Conservation (phyloP, 805 yeast species). For the Saccharomycopsis sp. region DNA sequence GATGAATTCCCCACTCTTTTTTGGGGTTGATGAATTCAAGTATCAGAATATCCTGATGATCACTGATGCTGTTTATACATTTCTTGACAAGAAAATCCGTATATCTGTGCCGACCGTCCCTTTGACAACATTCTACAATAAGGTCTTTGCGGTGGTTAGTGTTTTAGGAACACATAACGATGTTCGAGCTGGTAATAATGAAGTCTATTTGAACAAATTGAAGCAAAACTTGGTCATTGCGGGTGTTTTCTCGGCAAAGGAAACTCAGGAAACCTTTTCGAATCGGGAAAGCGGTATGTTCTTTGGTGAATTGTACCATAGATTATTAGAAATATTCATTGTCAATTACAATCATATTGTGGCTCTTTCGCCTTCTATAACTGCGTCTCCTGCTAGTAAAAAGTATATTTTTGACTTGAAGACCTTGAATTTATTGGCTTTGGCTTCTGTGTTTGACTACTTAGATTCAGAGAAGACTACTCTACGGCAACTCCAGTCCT, state of each 20-base stretch:
- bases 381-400: background rate
- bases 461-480: background rate
- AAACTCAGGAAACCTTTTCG: slow-evolving; percentile 1
- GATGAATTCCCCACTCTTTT: slow-evolving; percentile 8
- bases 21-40: background rate
- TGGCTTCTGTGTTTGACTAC: slow-evolving; percentile 9
- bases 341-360: slow-evolving; percentile 2
- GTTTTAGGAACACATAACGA: background rate
- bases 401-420: slow-evolving; percentile 1
- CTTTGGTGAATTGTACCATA: slow-evolving; percentile 12
- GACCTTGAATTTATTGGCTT: slow-evolving; percentile 9
- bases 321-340: slow-evolving; percentile 3
- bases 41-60: slow-evolving; percentile 9
- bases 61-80: slow-evolving; percentile 6
- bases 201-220: background rate
- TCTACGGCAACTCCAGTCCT: background rate
- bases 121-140: slow-evolving; percentile 13
- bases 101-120: slow-evolving; percentile 17
- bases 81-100: slow-evolving; percentile 12
- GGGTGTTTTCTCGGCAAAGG: slow-evolving; percentile 8
- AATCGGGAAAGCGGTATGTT: slow-evolving; percentile 12
- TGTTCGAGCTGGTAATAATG: background rate
- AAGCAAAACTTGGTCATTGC: slow-evolving; percentile 15
- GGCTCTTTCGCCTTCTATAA: background rate
- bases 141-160: background rate